Evolutionary conservation across 805 yeast genomes (phyloP).

Genomic region (Debaryomyces hansenii): DNA sequence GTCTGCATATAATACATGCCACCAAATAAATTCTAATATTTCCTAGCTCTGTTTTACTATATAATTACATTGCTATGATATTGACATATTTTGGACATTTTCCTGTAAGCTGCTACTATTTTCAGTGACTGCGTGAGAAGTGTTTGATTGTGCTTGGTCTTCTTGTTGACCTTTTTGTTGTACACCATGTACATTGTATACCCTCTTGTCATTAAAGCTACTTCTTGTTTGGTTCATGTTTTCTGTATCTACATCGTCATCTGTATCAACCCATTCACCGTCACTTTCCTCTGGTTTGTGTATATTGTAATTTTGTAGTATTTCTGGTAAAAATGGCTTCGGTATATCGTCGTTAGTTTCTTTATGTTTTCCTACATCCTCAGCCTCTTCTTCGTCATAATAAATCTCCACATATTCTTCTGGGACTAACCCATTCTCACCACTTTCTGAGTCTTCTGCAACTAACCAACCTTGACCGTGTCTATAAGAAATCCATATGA

Average conservation of each 20-base stretch:
- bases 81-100: neutral
- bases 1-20: neutral
- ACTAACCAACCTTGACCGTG: constrained; percentile 99
- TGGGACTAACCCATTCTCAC: constrained; percentile 90
- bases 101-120: neutral
- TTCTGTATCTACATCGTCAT: constrained; percentile 11
- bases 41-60: neutral
- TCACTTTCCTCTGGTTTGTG: constrained; percentile 18
- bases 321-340: constrained; percentile 48
- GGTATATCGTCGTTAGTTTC: constrained; percentile 32
- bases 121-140: neutral
- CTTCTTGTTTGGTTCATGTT: neutral
- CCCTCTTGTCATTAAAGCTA: neutral
- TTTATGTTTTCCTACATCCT: constrained; percentile 3
- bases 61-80: neutral
- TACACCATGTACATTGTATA: neutral
- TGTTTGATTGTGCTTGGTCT: neutral
- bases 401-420: constrained; percentile 81
- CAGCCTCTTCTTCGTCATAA: constrained; percentile 24
- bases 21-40: too few species aligned
- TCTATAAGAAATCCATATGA: constrained; percentile 80
- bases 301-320: constrained; percentile 19
- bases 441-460: constrained; percentile 74
- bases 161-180: constrained; percentile 1
- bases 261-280: constrained; percentile 22